Evolutionary conservation across 345 rosid genomes (phyloP).

Genomic region (Eucalyptus sp.): DNA sequence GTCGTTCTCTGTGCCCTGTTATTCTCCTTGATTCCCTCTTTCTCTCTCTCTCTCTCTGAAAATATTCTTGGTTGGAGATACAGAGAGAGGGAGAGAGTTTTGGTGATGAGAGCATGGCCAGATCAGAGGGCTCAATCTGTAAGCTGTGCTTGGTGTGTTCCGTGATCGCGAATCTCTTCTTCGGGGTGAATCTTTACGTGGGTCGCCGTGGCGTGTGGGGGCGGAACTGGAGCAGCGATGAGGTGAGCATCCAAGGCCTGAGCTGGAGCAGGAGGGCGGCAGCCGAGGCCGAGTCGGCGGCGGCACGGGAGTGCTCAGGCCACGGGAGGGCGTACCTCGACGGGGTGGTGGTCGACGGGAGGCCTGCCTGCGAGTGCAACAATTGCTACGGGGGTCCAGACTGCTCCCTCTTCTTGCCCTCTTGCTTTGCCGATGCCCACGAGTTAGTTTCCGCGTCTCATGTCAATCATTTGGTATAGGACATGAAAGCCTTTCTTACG

Average conservation of each 20-base stretch:
- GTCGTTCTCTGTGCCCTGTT: neutral
- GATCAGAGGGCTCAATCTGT: neutral
- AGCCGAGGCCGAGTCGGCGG: conserved; percentile 48
- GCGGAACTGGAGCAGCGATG: neutral
- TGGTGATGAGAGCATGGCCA: neutral
- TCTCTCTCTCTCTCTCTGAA: neutral
- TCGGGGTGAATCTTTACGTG: neutral
- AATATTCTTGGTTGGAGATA: neutral
- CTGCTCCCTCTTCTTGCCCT: conserved; percentile 29
- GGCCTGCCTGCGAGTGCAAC: conserved; percentile 47
- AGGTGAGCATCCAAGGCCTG: neutral
- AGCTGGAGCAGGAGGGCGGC: conserved; percentile 58
- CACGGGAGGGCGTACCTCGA: conserved; percentile 72
- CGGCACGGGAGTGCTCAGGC: conserved; percentile 50
- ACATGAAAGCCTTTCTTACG: neutral
- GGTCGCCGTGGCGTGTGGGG: neutral
- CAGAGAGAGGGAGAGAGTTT: neutral
- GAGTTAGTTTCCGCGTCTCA: conserved; percentile 10
- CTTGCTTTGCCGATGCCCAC: conserved; percentile 35
- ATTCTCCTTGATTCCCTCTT: neutral
- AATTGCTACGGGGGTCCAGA: conserved; percentile 39
- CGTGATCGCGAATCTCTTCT: conserved; percentile 15
- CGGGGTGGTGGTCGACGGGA: conserved; percentile 18
- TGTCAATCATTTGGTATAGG: neutral
- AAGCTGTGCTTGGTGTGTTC: conserved; percentile 8